phyloP scores from a whole-genome alignment of 2,329 filamentous ascomycete species.

The Fusarium sp. region DNA sequence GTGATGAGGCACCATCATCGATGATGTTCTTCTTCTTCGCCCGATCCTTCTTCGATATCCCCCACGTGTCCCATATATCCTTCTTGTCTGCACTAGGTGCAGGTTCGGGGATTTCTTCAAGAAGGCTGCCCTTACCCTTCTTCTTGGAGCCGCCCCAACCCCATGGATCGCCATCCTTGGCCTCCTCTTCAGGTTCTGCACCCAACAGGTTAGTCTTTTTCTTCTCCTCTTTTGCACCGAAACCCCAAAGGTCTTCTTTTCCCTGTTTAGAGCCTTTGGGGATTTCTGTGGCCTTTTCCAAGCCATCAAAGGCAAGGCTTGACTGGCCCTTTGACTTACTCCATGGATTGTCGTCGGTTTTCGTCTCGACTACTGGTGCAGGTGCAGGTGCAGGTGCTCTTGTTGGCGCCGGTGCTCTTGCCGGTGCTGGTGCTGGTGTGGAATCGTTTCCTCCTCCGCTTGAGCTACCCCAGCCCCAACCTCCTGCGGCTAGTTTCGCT shows the following conservation, averaged over 20 bases:
- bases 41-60: conserved; percentile 52
- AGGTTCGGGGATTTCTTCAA: conserved; percentile 43
- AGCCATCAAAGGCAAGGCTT: conserved; percentile 64
- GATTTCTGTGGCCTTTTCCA: conserved; percentile 60
- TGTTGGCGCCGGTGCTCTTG: too few relatives aligned
- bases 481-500: conserved; percentile 71
- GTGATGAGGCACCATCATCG: conserved; percentile 34
- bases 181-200: conserved; percentile 52
- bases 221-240: conserved; percentile 59
- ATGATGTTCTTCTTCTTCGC: conserved; percentile 53
- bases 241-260: conserved; percentile 52
- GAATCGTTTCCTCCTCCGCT: conserved; percentile 49
- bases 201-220: conserved; percentile 59
- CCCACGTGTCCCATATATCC: conserved; percentile 53
- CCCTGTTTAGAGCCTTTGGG: conserved; percentile 50
- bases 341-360: conserved; percentile 63
- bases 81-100: conserved; percentile 46
- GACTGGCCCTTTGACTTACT: conserved; percentile 67
- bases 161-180: conserved; percentile 55
- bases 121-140: conserved; percentile 46
- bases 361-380: conserved; percentile 16
- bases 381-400: too few relatives aligned
- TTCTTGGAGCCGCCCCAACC: conserved; percentile 58
- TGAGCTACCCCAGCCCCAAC: conserved; percentile 60
- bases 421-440: conserved; percentile 15